Conservation (phyloP, 2,329 filamentous ascomycete species). For the Botrytis galanthina region DNA sequence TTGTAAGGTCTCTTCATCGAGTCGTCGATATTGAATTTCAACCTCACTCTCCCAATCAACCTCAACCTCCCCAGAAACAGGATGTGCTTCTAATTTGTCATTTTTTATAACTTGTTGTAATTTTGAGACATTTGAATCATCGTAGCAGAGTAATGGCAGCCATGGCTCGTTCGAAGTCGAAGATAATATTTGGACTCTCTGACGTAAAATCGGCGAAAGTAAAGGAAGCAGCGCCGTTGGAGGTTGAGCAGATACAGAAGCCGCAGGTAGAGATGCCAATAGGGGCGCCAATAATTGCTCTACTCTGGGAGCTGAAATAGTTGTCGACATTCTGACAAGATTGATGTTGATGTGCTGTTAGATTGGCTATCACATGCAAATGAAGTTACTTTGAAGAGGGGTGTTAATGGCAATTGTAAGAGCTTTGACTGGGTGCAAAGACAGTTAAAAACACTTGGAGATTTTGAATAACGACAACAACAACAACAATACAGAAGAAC, state of each 20-base stretch:
- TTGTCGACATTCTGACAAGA: slow-evolving; percentile 20
- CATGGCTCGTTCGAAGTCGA: slow-evolving; percentile 62
- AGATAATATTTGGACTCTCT: slow-evolving; percentile 65
- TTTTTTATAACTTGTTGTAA: slow-evolving; percentile 61
- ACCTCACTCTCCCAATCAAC: slow-evolving; percentile 65
- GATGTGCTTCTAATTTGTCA: slow-evolving; percentile 72
- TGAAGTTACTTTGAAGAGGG: background rate
- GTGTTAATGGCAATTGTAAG: background rate
- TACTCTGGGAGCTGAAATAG: slow-evolving; percentile 47
- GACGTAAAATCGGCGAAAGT: slow-evolving; percentile 64
- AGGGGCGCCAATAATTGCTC: slow-evolving; percentile 53
- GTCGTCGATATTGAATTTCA: slow-evolving; percentile 60
- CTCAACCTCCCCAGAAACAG: slow-evolving; percentile 76
- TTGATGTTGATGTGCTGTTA: slow-evolving; percentile 1
- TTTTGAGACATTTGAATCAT: slow-evolving; percentile 51
- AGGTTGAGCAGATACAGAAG: slow-evolving; percentile 56
- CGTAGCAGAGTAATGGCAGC: slow-evolving; percentile 70
- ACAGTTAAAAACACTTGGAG: background rate
- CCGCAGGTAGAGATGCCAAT: slow-evolving; percentile 58
- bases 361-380: slow-evolving; percentile 29
- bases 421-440: background rate
- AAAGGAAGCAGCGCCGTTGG: slow-evolving; percentile 56
- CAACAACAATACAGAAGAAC: background rate
- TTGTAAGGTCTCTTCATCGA: slow-evolving; percentile 75
- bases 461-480: background rate